Evolutionary conservation across 768 basidiomycete genomes (phyloP), one percentile per base, ranked within the genome.

Genomic region (Macrolepiota albuminosa): DNA sequence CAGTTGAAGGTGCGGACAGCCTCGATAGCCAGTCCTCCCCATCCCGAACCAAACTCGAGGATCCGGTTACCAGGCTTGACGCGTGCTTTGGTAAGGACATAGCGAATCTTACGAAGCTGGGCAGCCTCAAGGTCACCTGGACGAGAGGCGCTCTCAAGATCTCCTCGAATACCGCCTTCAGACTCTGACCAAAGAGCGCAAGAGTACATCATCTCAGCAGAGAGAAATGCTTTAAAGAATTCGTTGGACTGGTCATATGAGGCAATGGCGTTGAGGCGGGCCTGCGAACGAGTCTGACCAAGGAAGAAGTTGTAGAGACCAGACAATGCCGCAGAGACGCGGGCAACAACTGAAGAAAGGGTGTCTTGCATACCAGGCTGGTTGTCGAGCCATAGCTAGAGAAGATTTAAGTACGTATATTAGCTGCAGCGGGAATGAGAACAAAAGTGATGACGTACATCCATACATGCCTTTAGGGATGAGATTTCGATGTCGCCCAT

Each of bases 191-290:
- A 96, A 56, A 95, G 81, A 1, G 84, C 94, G 70, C 92, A 93
- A 0, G 92, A 94, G 73, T 95, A 96, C 84, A 93, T 95, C 94
- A 96, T 95, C 72, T 95, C 93, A 56, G 83, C 79, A 64, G 87
- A 89, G 26, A 94, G 77, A 78, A 93, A 89, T 48, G 88, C 84
- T 79, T 90, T 86, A 78, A 95, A 95, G 61, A 95, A 80, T 62
- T 88, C 86, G 68, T 96, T 96, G 21, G 91, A 93, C 67, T 94
- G 91, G 72, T 96, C 94, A 67, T 96, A 96, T 71, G 91, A 93
- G 3, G 91, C 89, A 58, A 87, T 88, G 16, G 83, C 89, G 65
- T 91, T 91, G 26, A 91, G 78, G n/a, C 88, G 83, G 18, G 89
- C 86, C 68, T 87, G 84, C 1, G 85, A 81, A 49, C 78, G 83